Evolutionary conservation across 2,329 filamentous ascomycete genomes (phyloP), one percentile per base, ranked within the genome.

Genomic region (Periconia macrospinosa): DNA sequence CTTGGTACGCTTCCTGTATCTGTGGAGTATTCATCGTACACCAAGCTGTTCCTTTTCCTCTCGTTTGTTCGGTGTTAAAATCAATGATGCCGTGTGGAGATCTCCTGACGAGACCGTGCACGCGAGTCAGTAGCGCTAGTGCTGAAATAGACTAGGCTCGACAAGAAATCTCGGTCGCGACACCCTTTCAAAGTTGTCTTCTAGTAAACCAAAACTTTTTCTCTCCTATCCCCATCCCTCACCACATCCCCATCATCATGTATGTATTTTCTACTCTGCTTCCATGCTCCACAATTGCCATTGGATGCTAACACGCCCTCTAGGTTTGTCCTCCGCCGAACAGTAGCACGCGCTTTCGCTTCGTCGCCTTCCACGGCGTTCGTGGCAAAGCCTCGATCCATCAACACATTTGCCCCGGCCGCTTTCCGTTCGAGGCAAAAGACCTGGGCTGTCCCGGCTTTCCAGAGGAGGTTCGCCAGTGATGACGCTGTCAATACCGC

Each of bases 311-410:
- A 23, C 10, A 19, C 33, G 11, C 2, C 9, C 23, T 50, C n/a
- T 58, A 86, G 83, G 84, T 81, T 79, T 74, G 76, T 77, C 59
- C 75, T 88, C 61, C 83, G 84, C 56, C 83, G 82, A 65, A 76
- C 80, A 60, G 82, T 83, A 61, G 75, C 79, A 66, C 81, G 83
- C 66, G 79, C 83, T 46, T 64, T 85, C 53, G 74, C 78, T 40
- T 74, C 79, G 20, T 74, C 79, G 33, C 74, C 78, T 48, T 75
- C 79, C 33, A 63, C 73, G 56, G 75, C 77, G 44, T 67, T 76
- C 59, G 61, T 78, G 55, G 72, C 73, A 40, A 78, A 74, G 60
- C 73, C 71, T 44, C 71, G 72, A 35, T 69, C 67, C 50, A 69
- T 74, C 58, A 68, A 65, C 54, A 66, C 68, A 49, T 55, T 67